Evolutionary conservation across 768 basidiomycete genomes (phyloP).

Genomic region (Nidularia sp.): DNA sequence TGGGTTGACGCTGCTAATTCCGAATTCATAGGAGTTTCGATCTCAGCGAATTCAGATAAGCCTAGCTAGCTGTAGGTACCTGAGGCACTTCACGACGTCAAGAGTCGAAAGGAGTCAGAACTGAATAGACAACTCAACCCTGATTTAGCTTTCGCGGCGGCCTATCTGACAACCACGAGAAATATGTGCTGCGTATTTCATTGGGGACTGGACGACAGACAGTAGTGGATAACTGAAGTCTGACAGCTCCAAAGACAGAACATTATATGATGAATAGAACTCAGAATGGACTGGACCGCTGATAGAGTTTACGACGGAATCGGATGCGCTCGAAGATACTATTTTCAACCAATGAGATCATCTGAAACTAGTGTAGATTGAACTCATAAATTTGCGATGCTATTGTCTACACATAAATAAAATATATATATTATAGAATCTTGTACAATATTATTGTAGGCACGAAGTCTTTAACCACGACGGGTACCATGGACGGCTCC

Average conservation of each 20-base stretch:
- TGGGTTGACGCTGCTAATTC: too few species aligned
- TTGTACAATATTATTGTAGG: neutral
- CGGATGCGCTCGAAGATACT: neutral
- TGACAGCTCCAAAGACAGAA: too few species aligned
- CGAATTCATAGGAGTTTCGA: neutral
- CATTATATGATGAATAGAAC: too few species aligned
- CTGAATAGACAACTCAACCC: neutral
- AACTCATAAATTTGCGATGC: neutral
- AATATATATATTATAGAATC: neutral
- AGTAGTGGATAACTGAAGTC: neutral
- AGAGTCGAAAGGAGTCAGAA: too few species aligned
- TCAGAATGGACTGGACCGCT: neutral
- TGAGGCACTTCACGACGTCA: too few species aligned
- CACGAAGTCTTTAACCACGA: neutral
- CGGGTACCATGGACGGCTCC: constrained; percentile 10
- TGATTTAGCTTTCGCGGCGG: neutral
- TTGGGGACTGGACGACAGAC: neutral
- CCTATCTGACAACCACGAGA: neutral
- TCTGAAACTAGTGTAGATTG: constrained; percentile 23
- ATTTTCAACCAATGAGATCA: constrained; percentile 9
- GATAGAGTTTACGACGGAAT: neutral
- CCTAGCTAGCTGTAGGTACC: too few species aligned
- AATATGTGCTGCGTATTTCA: neutral
- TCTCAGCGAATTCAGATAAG: neutral
- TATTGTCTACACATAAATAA: neutral